These are phyloP conservation scores for Mucor racemosus DNA, from an alignment of 371 early-diverging fungal genomes.

Conservation along the genomic window DNA sequence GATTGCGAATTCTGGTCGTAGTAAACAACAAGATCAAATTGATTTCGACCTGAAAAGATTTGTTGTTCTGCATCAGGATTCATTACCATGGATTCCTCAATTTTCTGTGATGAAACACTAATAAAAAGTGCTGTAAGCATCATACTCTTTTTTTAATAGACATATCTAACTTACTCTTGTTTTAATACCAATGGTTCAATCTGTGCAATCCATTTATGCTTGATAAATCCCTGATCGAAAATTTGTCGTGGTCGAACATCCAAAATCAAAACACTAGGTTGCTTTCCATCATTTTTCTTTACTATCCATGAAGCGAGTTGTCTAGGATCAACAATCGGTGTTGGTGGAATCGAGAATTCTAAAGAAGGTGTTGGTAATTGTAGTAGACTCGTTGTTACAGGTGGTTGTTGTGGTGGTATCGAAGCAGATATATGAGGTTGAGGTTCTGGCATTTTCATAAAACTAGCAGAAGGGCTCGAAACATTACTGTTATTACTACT, in stretches of 20 bases:
- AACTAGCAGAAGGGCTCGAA: background rate
- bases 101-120: conserved; percentile 12
- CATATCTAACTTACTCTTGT: conserved; percentile 44
- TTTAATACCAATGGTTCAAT: conserved; percentile 70
- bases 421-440: background rate
- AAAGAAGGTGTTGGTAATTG: conserved; percentile 26
- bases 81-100: conserved; percentile 29
- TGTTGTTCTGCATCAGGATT: conserved; percentile 54
- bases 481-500: background rate
- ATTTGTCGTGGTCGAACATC: conserved; percentile 80
- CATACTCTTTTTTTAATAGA: background rate
- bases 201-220: conserved; percentile 71
- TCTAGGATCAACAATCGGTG: conserved; percentile 37
- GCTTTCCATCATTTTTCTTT: conserved; percentile 21
- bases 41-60: conserved; percentile 68
- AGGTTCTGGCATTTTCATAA: conserved; percentile 26
- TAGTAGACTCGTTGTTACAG: conserved; percentile 13
- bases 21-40: conserved; percentile 78
- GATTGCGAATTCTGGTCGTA: conserved; percentile 64
- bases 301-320: conserved; percentile 51
- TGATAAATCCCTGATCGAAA: conserved; percentile 74
- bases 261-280: conserved; percentile 70
- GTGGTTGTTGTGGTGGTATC: conserved; percentile 18
- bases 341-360: conserved; percentile 33
- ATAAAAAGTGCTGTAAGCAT: background rate